phyloP scores from a whole-genome alignment of 768 basidiomycete genomes.

The Guyanaporus albipodus region DNA sequence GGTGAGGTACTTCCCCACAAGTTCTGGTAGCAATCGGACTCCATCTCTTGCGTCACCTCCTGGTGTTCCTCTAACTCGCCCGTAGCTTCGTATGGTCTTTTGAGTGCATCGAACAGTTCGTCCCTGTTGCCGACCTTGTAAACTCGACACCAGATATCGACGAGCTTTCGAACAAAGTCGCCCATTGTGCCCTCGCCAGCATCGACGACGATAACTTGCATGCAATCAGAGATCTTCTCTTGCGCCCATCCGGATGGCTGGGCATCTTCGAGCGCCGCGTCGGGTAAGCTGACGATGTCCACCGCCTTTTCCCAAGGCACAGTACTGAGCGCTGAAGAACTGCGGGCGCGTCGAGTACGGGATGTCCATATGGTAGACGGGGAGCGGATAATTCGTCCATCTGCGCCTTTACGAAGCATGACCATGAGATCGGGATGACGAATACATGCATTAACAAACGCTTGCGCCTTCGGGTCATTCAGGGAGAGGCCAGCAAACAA shows the following conservation, averaged over 20 bases:
- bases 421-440: slow-evolving; percentile 32
- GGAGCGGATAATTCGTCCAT: slow-evolving; percentile 27
- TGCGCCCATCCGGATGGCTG: slow-evolving; percentile 16
- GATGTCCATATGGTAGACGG: slow-evolving; percentile 24
- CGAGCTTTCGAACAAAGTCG: slow-evolving; percentile 29
- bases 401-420: slow-evolving; percentile 28
- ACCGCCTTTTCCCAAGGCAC: slow-evolving; percentile 24
- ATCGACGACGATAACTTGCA: slow-evolving; percentile 31
- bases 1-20: slow-evolving; percentile 28
- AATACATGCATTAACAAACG: slow-evolving; percentile 31
- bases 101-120: slow-evolving; percentile 20
- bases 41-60: slow-evolving; percentile 7
- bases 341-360: slow-evolving; percentile 26
- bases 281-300: slow-evolving; percentile 16
- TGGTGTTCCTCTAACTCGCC: slow-evolving; percentile 27
- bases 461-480: slow-evolving; percentile 25
- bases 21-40: slow-evolving; percentile 14
- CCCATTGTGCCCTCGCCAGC: slow-evolving; percentile 24
- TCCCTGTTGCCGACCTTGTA: slow-evolving; percentile 21
- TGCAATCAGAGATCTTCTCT: slow-evolving; percentile 24
- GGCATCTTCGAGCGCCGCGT: slow-evolving; percentile 24
- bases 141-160: slow-evolving; percentile 26
- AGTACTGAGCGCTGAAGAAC: slow-evolving; percentile 22
- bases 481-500: slow-evolving; percentile 28
- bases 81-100: slow-evolving; percentile 16